Evolutionary conservation across 768 basidiomycete genomes (phyloP).

Genomic region (Rubroboletus satanas): DNA sequence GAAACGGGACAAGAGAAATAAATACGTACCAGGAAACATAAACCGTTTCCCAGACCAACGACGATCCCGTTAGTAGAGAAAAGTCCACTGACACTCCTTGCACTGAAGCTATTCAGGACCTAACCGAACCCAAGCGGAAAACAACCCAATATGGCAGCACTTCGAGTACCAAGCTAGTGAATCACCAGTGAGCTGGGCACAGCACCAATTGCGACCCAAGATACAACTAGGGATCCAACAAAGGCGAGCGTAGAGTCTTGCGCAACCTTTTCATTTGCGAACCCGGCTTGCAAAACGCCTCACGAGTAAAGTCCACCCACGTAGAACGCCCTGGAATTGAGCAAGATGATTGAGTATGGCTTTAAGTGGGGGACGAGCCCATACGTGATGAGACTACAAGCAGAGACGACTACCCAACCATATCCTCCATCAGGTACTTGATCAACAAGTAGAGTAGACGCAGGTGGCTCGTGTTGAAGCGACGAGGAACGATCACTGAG

Average conservation of each 20-base stretch:
- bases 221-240: conserved; percentile 30
- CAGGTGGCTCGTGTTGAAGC: not conserved
- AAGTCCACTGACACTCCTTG: conserved; percentile 20
- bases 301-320: conserved; percentile 29
- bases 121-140: conserved; percentile 28
- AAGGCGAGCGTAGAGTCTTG: conserved; percentile 28
- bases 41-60: conserved; percentile 28
- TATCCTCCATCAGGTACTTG: conserved; percentile 31
- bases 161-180: conserved; percentile 28
- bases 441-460: not conserved
- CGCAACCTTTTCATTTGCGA: conserved; percentile 26
- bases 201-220: conserved; percentile 29
- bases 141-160: conserved; percentile 26
- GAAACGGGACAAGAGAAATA: not conserved
- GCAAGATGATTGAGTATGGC: not conserved
- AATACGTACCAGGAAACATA: conserved; percentile 22
- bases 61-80: conserved; percentile 31
- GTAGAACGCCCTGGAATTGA: conserved; percentile 22
- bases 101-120: conserved; percentile 25
- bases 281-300: conserved; percentile 30
- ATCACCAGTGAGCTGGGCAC: conserved; percentile 30
- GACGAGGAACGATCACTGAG: not conserved
- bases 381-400: conserved; percentile 28
- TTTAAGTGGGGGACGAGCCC: not conserved
- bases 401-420: conserved; percentile 31